Evolutionary conservation across 2,329 filamentous ascomycete species (phyloP), one percentile per base, ranked within the genome.

Genomic region (Cadophora malorum): DNA sequence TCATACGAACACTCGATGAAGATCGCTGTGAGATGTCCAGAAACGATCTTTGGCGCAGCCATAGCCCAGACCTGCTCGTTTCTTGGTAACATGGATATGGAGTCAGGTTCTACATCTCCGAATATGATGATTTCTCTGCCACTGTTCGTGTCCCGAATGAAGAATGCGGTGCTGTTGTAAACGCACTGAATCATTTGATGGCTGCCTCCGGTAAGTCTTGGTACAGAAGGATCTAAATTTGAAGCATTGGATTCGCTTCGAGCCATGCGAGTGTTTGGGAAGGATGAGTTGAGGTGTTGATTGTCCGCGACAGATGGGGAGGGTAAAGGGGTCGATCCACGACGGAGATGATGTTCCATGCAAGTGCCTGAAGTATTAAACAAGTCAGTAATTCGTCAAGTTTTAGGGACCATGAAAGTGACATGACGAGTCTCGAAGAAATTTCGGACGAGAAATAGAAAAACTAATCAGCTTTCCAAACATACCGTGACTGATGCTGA

Each of bases 1-100:
- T 93, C 91, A 78, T 95, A 99, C 70, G 93, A 97, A 79, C 95
- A 98, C 82, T 99, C 96, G 74, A 99, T 96, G 76, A 98, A 95
- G 14, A 99, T 91, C 12, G 91, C 95, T 0, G 85, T 86, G 0
- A 99, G 84, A 4, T 85, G 83, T 1, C 93, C 92, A 0, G 84
- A 81, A 0, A 84, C 91, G 31, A 99, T 89, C 77, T 96, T 97
- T 9, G 91, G 91, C 0, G 94, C 95, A 0, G 95, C 95, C 75
- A 96, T 92, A 72, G 88, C 86, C 96, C 96, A 99, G 16, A 99
- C 88, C 16, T 84, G 83, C n/a, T 85, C 81, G 72, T 96, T 98
- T 28, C 94, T 89, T 0, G 95, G 94, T 1, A 88, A 90, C 1
- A 95, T 80, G 0, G 93, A 96, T 31, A 98, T 80, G 9, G 89